phyloP scores from a whole-genome alignment of 257 asterid genomes.

The Paraleonurus japonicus region DNA sequence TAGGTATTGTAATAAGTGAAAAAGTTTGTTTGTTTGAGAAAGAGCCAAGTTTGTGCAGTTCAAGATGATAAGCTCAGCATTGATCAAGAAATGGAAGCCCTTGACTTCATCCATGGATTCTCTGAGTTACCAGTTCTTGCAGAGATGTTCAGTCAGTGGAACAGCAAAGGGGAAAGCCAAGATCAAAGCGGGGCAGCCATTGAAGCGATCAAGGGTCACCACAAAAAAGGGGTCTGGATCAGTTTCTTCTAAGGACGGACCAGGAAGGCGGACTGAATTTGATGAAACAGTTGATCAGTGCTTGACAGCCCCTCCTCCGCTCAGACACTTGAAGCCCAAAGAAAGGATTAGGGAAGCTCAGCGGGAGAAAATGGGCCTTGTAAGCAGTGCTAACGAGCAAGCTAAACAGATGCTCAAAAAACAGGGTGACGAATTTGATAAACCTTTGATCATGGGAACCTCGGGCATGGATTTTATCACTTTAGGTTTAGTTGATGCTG shows the following conservation, averaged over 20 bases:
- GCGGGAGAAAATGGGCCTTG: slow-evolving; percentile 80
- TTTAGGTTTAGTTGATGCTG: slow-evolving; percentile 76
- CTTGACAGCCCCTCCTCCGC: slow-evolving; percentile 60
- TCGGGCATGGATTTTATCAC: slow-evolving; percentile 76
- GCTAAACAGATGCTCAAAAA: slow-evolving; percentile 64
- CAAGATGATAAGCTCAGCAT: slow-evolving; percentile 39
- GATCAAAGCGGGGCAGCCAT: slow-evolving; percentile 52
- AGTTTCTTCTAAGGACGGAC: slow-evolving; percentile 42
- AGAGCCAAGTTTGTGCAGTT: background rate
- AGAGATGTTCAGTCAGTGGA: slow-evolving; percentile 79
- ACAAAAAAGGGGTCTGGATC: slow-evolving; percentile 52
- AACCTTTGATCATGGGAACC: slow-evolving; percentile 64
- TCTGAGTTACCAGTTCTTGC: slow-evolving; percentile 53
- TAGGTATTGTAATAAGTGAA: background rate
- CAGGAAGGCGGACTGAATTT: slow-evolving; percentile 51
- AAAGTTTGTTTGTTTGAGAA: background rate
- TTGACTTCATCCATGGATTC: slow-evolving; percentile 44
- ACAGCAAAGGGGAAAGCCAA: slow-evolving; percentile 91
- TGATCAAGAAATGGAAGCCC: slow-evolving; percentile 46
- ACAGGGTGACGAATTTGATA: slow-evolving; percentile 40
- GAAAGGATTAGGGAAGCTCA: slow-evolving; percentile 65
- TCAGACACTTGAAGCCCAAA: slow-evolving; percentile 72
- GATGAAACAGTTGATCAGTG: slow-evolving; percentile 70
- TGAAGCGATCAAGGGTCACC: slow-evolving; percentile 66
- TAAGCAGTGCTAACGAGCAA: slow-evolving; percentile 59